Evolutionary conservation across 805 yeast species (phyloP).

Genomic region (Candida saitoana): DNA sequence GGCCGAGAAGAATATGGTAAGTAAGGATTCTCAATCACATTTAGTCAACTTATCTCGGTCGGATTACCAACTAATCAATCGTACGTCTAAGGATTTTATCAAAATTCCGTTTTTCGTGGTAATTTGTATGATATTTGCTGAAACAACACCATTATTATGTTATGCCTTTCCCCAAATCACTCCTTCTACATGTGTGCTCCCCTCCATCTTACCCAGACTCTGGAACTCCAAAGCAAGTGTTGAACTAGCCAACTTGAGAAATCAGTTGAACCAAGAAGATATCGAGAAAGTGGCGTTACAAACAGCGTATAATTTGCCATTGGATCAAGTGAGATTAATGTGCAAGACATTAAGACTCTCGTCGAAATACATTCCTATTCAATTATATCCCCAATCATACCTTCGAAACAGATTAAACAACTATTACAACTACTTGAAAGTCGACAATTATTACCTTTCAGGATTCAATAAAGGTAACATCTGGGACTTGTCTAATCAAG

Average conservation of each 20-base stretch:
- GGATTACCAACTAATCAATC: constrained; percentile 46
- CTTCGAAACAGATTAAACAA: constrained; percentile 33
- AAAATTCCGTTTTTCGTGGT: constrained; percentile 54
- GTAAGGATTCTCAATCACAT: constrained; percentile 1
- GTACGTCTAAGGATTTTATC: constrained; percentile 48
- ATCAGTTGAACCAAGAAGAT: constrained; percentile 7
- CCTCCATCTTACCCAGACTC: constrained; percentile 38
- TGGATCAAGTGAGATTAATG: constrained; percentile 32
- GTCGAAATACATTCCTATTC: constrained; percentile 37
- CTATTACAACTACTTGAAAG: constrained; percentile 42
- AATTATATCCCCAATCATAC: constrained; percentile 33
- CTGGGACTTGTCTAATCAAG: constrained; percentile 45
- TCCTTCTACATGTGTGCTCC: constrained; percentile 57
- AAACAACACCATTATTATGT: constrained; percentile 51
- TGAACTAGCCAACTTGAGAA: constrained; percentile 10
- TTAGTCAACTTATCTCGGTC: constrained; percentile 43
- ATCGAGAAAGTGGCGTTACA: constrained; percentile 26
- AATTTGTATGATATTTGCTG: constrained; percentile 47
- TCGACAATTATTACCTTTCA: constrained; percentile 48
- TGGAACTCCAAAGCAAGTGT: constrained; percentile 20
- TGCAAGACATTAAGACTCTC: constrained; percentile 34
- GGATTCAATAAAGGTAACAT: constrained; percentile 39
- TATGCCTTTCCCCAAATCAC: constrained; percentile 51
- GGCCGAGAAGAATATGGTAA: constrained; percentile 8
- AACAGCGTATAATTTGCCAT: constrained; percentile 47